These are phyloP conservation scores for Aphanoascus verrucosus DNA, from an alignment of 2,329 filamentous ascomycete species.

Conservation along the genomic window DNA sequence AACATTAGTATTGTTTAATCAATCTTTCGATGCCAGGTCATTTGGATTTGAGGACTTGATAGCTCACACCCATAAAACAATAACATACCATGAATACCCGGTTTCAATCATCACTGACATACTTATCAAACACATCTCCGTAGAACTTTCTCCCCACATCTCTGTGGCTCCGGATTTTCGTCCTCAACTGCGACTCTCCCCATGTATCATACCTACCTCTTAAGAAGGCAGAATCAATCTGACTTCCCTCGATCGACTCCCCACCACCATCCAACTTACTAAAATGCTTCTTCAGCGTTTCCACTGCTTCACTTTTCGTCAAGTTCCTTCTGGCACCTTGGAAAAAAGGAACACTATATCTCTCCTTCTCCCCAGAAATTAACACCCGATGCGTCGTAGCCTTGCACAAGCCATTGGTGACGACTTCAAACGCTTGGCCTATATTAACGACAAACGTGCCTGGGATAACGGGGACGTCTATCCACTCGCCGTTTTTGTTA, in stretches of 20 bases:
- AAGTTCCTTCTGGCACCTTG: conserved; percentile 42
- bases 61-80: background rate
- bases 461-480: conserved; percentile 30
- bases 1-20: background rate
- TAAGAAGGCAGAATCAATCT: conserved; percentile 43
- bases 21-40: too few species aligned
- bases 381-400: conserved; percentile 35
- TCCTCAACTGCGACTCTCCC: conserved; percentile 46
- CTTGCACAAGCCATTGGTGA: conserved; percentile 37
- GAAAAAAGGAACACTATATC: conserved; percentile 37
- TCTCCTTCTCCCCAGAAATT: conserved; percentile 36
- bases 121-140: conserved; percentile 39
- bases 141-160: conserved; percentile 42
- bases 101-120: conserved; percentile 33
- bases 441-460: conserved; percentile 38
- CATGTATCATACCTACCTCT: conserved; percentile 44
- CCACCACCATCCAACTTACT: conserved; percentile 12
- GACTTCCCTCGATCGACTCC: conserved; percentile 30
- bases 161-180: conserved; percentile 44
- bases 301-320: conserved; percentile 37
- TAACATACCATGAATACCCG: background rate
- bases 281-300: conserved; percentile 34
- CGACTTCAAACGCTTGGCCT: conserved; percentile 34
- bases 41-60: too few species aligned
- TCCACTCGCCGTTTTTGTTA: conserved; percentile 34